Evolutionary conservation across 2,329 filamentous ascomycete genomes (phyloP), one percentile per base, ranked within the genome.

Genomic region (Apiospora koreana): DNA sequence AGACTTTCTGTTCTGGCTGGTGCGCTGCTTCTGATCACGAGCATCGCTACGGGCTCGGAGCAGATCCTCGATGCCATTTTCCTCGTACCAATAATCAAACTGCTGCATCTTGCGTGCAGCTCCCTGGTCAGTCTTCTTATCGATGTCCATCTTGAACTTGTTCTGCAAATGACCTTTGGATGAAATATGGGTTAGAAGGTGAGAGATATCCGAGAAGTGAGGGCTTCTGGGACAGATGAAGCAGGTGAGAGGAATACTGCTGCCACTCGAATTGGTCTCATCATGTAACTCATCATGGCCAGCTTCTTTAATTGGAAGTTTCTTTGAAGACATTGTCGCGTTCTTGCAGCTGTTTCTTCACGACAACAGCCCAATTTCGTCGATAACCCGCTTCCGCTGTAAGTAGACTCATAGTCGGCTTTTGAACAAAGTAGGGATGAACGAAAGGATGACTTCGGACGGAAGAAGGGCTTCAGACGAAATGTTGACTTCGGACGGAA

Each of bases 81-180:
- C 83, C 21, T 87, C 84, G 77, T 95, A 97, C 95, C 95, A 98
- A 45, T 84, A 82, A 69, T 97, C 90, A 77, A 94, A 98, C 62
- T 86, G 83, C 45, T 89, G 86, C 62, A 97, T 84, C 42, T 88
- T 80, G 14, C 86, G 80, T 31, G 87, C 85, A n/a, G 92, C 90
- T n/a, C 83, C 83, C n/a, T 86, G 80, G 71, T 97, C 92, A 64
- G 88, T 86, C 69, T 89, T 87, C 69, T 91, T 89, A 70, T 88
- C 89, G 74, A 97, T 89, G 76, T 94, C 91, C 68, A 94, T 87
- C 77, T 94, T 94, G 83, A 95, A 97, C 76, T 93, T 91, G 78
- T 94, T 89, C 71, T 94, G 91, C 43, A 98, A 85, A 79, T 98
- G 95, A n/a, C 93, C 92, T 79, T 98, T 98, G 73, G 95, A 98